Base-by-base conservation (phyloP, 176 grass and related monocot species). In the Oropetium thomaeum region DNA sequence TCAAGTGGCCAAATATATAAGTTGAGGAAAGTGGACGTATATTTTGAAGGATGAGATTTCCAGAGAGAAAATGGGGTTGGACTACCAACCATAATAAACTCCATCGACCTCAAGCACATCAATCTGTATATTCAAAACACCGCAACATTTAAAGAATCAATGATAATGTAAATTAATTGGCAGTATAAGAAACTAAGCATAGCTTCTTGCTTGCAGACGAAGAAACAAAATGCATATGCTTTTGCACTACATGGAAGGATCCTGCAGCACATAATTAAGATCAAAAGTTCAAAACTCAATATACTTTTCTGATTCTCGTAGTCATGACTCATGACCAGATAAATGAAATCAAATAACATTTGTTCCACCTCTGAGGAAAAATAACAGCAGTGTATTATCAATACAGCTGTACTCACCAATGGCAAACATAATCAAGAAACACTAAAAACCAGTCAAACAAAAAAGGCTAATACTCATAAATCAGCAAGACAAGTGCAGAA, bases 91-190 rank as follows among this genome's bases (percentile, higher is more conserved):
- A 69, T 94, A 98, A 48, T 94, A 94, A 51, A 92, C 79, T 75
- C 95, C 91, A 40, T 94, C 89, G 4, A 98, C 91, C 75, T 98
- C 91, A 14, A 98, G 81, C 72, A 98, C 91, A 65, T 98, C 95
- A 74, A 98, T 98, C 95, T 98, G 75, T n/a, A 64, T 60, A 19
- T 31, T 81, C 4, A 62, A 81, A 10, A 59, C 78, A 77, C 25
- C 42, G 26, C 64, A 53, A 15, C 73, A 57, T 40, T n/a, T n/a
- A n/a, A 62, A 87, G 62, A 38, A 60, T 15, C 41, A 44, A 58
- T 54, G 53, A 22, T 51, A n/a, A 55, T 55, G 52, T 10, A 74
- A 68, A 10, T 32, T 63, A 62, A 19, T 7, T 57, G 4, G 12
- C 42, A 63, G 7, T 31, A n/a, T 10, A n/a, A 17, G 65, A 77